Base-by-base conservation (phyloP, 805 yeast species). In the Candida boidinii region DNA sequence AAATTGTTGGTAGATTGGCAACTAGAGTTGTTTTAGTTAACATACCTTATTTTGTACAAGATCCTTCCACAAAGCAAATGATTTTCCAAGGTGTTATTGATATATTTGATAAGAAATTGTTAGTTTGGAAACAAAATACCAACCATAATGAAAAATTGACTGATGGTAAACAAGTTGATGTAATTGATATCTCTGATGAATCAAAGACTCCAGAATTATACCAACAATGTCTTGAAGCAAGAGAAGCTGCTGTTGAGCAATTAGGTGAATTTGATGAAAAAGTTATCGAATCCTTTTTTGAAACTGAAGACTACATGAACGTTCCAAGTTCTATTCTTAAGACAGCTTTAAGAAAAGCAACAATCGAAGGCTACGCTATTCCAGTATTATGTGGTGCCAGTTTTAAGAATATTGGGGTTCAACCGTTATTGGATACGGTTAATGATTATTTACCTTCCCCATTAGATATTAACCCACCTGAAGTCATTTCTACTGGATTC, bases 301-400 rank as follows among this genome's bases (percentile, higher is more conserved):
- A 84, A 35, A 55, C 68, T 18, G 94, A 79, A 35, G 79, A 82
- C 45, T 83, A 82, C 48, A 66, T 77, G 70, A 58, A 62, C 24
- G 78, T 92, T 1, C 72, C 90, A 0, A 41, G 74, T 0, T 43
- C 45, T 0, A 47, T 71, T 1, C 57, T 92, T n/a, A 70, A 67
- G 27, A 45, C 50, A 12, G 79, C 94, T 0, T 66, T 92, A 7
- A 63, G 83, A 32, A 60, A 58, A 17, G 76, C 82, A 3, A 83
- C 95, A 0, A 41, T 85, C 6, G 52, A 54, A 1, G 68, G 70
- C 30, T 54, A 60, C 24, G 66, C 84, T 1, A 70, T 79, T 0
- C 96, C 98, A 0, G 83, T 92, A 0, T 58, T 88, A 23, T 87
- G 96, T 56, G 98, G 98, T 10, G 83, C 96, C 2, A 82, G 95